Percentiles rank a stretch among this genome's conserved stretches.
phyloP scores from a whole-genome alignment of 257 asterid species.

The Perilla frutescens region DNA sequence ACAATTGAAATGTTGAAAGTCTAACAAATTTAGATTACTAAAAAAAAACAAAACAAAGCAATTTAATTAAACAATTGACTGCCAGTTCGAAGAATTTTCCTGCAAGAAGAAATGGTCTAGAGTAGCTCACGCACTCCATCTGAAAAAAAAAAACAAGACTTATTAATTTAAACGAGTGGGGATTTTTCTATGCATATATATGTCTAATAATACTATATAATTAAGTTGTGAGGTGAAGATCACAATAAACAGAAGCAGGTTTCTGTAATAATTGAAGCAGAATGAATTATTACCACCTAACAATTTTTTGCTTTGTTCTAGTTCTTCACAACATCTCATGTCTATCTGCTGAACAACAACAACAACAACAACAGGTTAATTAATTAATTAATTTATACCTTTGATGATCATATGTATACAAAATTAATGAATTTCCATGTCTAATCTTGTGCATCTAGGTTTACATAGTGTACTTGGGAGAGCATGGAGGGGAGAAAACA shows the following conservation, averaged over 20 bases:
- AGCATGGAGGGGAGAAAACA: slow-evolving; percentile 44
- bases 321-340: background rate
- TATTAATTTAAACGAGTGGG: too few species aligned
- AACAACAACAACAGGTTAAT: slow-evolving; percentile 1
- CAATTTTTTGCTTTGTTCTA: slow-evolving; percentile 7
- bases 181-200: too few species aligned
- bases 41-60: too few species aligned
- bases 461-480: slow-evolving; percentile 55
- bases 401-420: background rate
- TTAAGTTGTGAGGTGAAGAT: background rate
- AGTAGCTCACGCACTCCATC: background rate
- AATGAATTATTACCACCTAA: slow-evolving; percentile 7
- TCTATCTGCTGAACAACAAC: background rate
- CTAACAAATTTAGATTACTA: too few species aligned
- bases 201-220: too few species aligned
- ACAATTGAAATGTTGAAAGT: too few species aligned
- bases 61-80: too few species aligned
- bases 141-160: background rate
- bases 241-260: background rate
- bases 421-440: background rate
- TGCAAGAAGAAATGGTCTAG: background rate
- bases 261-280: background rate
- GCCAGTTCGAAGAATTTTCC: background rate
- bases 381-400: background rate
- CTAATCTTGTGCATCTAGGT: slow-evolving; percentile 23